Conservation (phyloP, 768 basidiomycete species). For the Auriculariales sp. region DNA sequence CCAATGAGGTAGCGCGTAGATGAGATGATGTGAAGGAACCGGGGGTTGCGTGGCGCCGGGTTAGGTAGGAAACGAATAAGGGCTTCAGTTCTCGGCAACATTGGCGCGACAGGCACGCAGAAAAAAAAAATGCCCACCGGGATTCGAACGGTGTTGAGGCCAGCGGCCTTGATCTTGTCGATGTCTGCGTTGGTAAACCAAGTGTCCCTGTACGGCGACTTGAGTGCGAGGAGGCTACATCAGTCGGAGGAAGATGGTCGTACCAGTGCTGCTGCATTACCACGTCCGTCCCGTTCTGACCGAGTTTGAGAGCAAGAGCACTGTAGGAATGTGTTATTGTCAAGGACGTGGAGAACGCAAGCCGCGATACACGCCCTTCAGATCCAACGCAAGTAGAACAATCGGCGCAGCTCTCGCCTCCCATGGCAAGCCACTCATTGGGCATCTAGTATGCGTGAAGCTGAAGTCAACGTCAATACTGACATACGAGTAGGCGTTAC, state of each 20-base stretch:
- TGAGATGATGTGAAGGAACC: neutral
- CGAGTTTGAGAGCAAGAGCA: constrained; percentile 44
- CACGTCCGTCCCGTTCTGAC: constrained; percentile 37
- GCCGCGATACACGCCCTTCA: constrained; percentile 39
- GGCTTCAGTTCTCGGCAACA: neutral
- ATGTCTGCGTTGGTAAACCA: constrained; percentile 64
- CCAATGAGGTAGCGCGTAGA: neutral
- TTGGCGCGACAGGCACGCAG: neutral
- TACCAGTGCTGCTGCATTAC: constrained; percentile 57
- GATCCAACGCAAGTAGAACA: constrained; percentile 50
- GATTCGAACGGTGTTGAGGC: constrained; percentile 65
- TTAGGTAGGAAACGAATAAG: neutral
- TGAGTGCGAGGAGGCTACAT: neutral
- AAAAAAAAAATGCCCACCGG: constrained; percentile 31
- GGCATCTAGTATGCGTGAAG: neutral
- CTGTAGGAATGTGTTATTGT: constrained; percentile 18
- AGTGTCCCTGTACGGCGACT: constrained; percentile 27
- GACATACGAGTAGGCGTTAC: too few species aligned
- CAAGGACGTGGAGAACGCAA: neutral
- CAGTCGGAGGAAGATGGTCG: neutral
- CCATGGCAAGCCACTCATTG: constrained; percentile 63
- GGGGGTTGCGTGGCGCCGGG: neutral
- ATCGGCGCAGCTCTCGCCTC: constrained; percentile 43
- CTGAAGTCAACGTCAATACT: neutral
- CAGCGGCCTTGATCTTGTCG: constrained; percentile 30